Conservation (phyloP, 352 stramenopile genomes). For the Phytopythium chamaehyphon region DNA sequence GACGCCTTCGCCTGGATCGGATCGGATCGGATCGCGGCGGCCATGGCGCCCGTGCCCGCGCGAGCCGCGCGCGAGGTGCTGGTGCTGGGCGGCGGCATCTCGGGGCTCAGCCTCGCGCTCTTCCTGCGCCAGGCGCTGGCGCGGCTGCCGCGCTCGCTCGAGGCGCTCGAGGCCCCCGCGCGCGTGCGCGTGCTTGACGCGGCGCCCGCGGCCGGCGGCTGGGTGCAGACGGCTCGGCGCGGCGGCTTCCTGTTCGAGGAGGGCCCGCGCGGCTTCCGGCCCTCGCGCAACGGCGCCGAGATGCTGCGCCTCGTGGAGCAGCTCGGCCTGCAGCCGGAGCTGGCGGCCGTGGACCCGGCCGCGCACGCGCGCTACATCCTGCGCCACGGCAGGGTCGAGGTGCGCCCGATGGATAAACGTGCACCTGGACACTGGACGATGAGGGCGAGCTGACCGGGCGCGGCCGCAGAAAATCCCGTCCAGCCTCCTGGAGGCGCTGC, state of each 20-base stretch:
- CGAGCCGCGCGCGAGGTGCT: conserved; percentile 44
- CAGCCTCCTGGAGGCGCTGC: conserved; percentile 48
- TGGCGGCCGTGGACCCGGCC: conserved; percentile 55
- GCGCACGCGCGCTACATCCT: conserved; percentile 76
- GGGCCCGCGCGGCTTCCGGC: conserved; percentile 78
- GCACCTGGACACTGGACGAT: too few species aligned
- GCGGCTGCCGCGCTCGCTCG: background rate
- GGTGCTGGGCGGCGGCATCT: conserved; percentile 82
- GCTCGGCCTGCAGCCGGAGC: conserved; percentile 55
- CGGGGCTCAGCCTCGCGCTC: conserved; percentile 69
- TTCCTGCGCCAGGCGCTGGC: conserved; percentile 62
- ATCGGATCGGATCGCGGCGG: too few species aligned
- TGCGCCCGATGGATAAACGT: too few species aligned
- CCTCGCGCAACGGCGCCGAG: conserved; percentile 78
- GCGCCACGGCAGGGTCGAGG: conserved; percentile 64
- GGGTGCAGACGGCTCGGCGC: conserved; percentile 56
- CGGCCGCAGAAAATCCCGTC: conserved; percentile 50
- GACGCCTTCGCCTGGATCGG: background rate
- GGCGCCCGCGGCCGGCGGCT: conserved; percentile 42
- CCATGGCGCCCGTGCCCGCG: conserved; percentile 1
- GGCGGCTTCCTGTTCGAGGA: conserved; percentile 81
- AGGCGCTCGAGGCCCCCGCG: conserved; percentile 14
- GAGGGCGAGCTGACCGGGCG: background rate
- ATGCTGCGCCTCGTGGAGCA: conserved; percentile 83
- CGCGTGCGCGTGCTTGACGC: conserved; percentile 76